Base-by-base conservation (phyloP, 2,329 filamentous ascomycete species). In the Sclerotinia sclerotiorum region DNA sequence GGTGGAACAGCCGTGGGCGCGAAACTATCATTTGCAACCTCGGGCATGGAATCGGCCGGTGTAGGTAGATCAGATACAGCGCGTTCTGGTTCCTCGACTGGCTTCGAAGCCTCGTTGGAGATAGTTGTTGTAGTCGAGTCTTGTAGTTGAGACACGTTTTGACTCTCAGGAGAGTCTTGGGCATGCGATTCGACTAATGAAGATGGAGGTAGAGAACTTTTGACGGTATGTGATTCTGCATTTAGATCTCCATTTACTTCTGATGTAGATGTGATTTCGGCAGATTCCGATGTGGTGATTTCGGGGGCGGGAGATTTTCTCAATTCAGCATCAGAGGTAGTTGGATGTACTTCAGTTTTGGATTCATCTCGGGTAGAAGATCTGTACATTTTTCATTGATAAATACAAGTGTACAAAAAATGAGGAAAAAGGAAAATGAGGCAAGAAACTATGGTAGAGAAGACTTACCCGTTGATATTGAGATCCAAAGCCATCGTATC, bases 391-490 rank as follows among this genome's bases (percentile, higher is more conserved):
- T 74, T 76, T 70, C 51, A 74, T 74, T 76, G 66, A 76, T 76
- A 76, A 77, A 75, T 78, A 69, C 67, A 75, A 70, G 62, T 74
- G 73, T 68, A 76, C 74, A 58, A 73, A 74, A 71, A 49, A 62
- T 29, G 74, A 72, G 51, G 76, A 72, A 51, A 70, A 73, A 76
- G 61, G 72, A 70, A 62, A 75, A 65, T 72, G 71, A 66, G 72
- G 13, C 73, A 75, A 73, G 68, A 72, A 69, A 67, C 70, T 42
- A 67, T 72, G 73, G 57, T 74, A 29, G 56, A 74, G 70, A 74
- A 66, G 76, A 85, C 86, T 84, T 81, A 89, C 87, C 85, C 85
- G 77, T 88, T 87, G 74, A 84, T 80, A 56, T 84, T 81, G 70
- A 80, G 77, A 74, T 86, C 81, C 68, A 85, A 79, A 69, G 83